Evolutionary conservation across 257 asterid species (phyloP).

Genomic region (Galeopsis tetrahit): DNA sequence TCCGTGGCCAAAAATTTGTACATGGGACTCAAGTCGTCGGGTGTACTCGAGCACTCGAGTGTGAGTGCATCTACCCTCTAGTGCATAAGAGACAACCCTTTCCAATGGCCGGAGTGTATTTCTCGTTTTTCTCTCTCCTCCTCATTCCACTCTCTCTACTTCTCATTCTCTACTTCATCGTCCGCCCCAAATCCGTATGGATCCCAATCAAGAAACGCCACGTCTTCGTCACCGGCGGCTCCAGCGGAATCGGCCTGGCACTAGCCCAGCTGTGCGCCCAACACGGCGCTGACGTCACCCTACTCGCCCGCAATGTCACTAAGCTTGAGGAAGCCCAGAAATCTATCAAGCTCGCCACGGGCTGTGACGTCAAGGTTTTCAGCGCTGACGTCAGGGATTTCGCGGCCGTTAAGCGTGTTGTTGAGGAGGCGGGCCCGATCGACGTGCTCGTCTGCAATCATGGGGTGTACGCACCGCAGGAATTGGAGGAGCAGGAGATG

Average conservation of each 20-base stretch:
- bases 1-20: too few species aligned
- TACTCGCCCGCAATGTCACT: slow-evolving; percentile 70
- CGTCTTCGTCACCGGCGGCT: slow-evolving; percentile 94
- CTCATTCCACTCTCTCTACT: slow-evolving; percentile 65
- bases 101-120: slow-evolving; percentile 56
- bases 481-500: slow-evolving; percentile 66
- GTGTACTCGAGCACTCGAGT: too few species aligned
- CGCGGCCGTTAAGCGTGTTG: slow-evolving; percentile 60
- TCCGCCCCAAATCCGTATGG: slow-evolving; percentile 68
- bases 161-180: slow-evolving; percentile 60
- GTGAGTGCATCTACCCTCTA: too few species aligned
- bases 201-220: slow-evolving; percentile 84
- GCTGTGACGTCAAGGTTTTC: slow-evolving; percentile 68
- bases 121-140: slow-evolving; percentile 53
- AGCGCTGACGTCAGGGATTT: slow-evolving; percentile 92
- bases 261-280: slow-evolving; percentile 77
- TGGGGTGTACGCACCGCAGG: slow-evolving; percentile 80
- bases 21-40: too few species aligned
- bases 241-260: slow-evolving; percentile 97
- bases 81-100: too few species aligned
- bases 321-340: slow-evolving; percentile 82
- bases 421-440: slow-evolving; percentile 74
- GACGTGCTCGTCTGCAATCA: slow-evolving; percentile 92
- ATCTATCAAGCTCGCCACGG: slow-evolving; percentile 78
- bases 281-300: slow-evolving; percentile 69